Percentiles rank a stretch among this genome's conserved stretches.
phyloP scores from a whole-genome alignment of 768 basidiomycete species.

The Auriculariales sp. region DNA sequence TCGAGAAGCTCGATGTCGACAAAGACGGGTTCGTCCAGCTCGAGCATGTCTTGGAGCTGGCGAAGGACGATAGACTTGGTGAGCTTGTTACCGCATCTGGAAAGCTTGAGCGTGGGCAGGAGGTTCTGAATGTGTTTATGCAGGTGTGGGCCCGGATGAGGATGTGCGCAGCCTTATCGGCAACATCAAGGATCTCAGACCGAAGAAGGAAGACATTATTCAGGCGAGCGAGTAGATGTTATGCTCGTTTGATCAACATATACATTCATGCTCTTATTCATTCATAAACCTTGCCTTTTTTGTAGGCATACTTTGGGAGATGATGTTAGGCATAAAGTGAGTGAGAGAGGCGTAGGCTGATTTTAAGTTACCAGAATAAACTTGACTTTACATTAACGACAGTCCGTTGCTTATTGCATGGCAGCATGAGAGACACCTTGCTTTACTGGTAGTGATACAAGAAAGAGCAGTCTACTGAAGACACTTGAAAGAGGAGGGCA shows the following conservation, averaged over 20 bases:
- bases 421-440: no score
- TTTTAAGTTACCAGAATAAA: no score
- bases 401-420: no score
- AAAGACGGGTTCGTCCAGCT: constrained; percentile 92
- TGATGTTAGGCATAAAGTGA: no score
- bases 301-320: no score
- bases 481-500: no score
- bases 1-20: constrained; percentile 90
- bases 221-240: constrained; percentile 31
- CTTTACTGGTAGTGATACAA: no score
- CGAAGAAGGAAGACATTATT: constrained; percentile 85
- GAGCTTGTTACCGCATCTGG: constrained; percentile 9
- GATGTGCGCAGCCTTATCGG: constrained; percentile 72
- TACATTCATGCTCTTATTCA: no score
- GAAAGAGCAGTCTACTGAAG: no score
- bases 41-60: constrained; percentile 82
- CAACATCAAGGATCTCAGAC: constrained; percentile 54
- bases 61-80: constrained; percentile 80
- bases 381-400: no score
- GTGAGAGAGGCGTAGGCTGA: no score
- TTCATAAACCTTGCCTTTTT: no score
- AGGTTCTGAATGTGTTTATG: constrained; percentile 2
- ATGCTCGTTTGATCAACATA: not conserved
- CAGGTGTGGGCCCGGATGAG: constrained; percentile 68
- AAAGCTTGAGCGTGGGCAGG: not conserved